Evolutionary conservation across 495 filamentous ascomycete genomes (phyloP), one percentile per base, ranked within the genome.

Genomic region (Pyronema domesticum): DNA sequence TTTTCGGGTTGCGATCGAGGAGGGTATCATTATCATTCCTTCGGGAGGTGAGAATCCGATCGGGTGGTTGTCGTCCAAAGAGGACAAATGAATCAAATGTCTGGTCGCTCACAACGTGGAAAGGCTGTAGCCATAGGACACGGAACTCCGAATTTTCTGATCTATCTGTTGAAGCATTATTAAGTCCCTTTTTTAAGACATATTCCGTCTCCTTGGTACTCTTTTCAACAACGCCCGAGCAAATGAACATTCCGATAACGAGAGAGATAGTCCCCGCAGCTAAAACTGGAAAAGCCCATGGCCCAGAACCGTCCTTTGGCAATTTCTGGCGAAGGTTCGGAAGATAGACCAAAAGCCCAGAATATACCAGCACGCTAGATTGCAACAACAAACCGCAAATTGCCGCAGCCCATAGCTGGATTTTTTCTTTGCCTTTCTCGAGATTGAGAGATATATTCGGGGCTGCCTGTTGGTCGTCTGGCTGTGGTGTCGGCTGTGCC

Each of bases 201-300:
- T 7, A 46, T 17, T 17, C 7, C 14, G 11, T 46, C 15, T 46
- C 43, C 14, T 46, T 17, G 43, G 59, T 58, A 15, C 55, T 48
- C 7, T 45, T 46, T 43, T 61, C 59, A 0, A 63, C 49, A 17
- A 58, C 23, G 15, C 17, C 57, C 11, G 55, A 50, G 34, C 60
- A 63, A 45, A 58, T 46, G 6, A 58, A 11, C 59, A 63, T 61
- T 1, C 58, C 58, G 34, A 33, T 0, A 0, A 49, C 58, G 14
- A 63, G 36, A 3, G 61, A 11, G 7, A 56, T 9, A 8, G 60
- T 63, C 23, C 60, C 60, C 1, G 39, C 30, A 8, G 47, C 51
- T 11, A 53, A 37, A 6, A 40, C 5, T 14, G 43, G 35, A 30
- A 55, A 61, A 37, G 52, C 55, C 33, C 53, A 59, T 30, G 18